Evolutionary conservation across 2,329 filamentous ascomycete genomes (phyloP), one percentile per base, ranked within the genome.

Genomic region (Pyricularia sp.): DNA sequence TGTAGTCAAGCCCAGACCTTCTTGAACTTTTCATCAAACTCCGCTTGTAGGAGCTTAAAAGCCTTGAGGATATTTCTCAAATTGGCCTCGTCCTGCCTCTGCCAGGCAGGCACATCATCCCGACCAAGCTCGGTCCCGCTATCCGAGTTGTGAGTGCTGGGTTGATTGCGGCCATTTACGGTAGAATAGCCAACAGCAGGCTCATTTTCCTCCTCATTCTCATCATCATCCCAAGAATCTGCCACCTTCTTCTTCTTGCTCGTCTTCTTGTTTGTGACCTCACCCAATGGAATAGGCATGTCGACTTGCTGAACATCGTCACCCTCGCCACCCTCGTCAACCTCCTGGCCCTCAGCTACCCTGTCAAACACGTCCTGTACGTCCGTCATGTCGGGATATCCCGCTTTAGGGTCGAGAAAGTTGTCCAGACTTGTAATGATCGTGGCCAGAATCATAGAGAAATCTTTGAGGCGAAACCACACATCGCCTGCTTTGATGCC

Each of bases 401-500:
- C 80, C 6, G 78, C 79, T 12, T 78, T 79, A 4, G 85, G 78
- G 25, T 84, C 83, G 71, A 89, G 79, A 72, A 89, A 85, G 71
- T 85, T 85, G 6, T 81, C 81, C 1, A 92, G 76, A 65, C 85
- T 88, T 0, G 89, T 88, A 42, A 91, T 85, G 71, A 95, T 92
- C 11, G 92, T 92, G 0, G 90, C 89, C 0, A 92, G 80, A 0
- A 90, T 76, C 25, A 86, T 75, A 0, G 79, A 83, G 68, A 85
- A 85, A 71, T 83, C 81, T 65, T 92, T 92, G 2, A 93, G 81
- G 1, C 85, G 75, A 73, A 90, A 93, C 91, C 91, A 94, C 10
- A 92, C 83, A 65, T 93, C 89, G 4, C 86, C 85, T 1, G 80
- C 79, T 64, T 85, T 86, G 77, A 94, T 88, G 2, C 84, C 82